Conservation (phyloP, 352 stramenopile genomes). For the Globisporangium cylindrosporum region DNA sequence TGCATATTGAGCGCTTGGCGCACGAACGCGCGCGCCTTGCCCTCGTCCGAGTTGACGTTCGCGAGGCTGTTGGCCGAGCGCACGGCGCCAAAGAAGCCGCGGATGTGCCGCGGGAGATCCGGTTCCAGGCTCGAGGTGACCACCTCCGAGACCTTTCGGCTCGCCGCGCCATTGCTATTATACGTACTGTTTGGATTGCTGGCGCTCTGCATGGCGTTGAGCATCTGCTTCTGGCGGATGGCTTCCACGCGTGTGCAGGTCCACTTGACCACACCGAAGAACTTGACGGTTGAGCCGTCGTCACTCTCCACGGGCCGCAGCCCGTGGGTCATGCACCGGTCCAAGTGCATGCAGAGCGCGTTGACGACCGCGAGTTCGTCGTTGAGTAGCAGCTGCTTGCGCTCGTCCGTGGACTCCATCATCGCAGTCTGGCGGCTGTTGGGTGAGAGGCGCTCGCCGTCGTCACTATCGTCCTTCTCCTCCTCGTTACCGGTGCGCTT, state of each 20-base stretch:
- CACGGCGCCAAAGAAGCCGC: conserved; percentile 62
- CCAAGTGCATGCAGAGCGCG: conserved; percentile 65
- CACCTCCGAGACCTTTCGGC: conserved; percentile 51
- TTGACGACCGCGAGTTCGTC: conserved; percentile 71
- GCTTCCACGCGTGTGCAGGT: conserved; percentile 78
- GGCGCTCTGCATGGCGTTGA: conserved; percentile 57
- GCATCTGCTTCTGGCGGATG: conserved; percentile 62
- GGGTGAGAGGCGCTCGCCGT: conserved; percentile 14
- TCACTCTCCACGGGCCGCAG: conserved; percentile 59
- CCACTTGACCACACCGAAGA: conserved; percentile 86
- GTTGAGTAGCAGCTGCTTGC: conserved; percentile 62
- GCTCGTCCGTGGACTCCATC: conserved; percentile 78
- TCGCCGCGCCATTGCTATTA: neutral
- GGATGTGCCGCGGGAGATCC: conserved; percentile 65
- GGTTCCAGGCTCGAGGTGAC: conserved; percentile 71
- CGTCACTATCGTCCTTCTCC: conserved; percentile 19
- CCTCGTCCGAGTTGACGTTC: conserved; percentile 70
- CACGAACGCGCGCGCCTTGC: conserved; percentile 73
- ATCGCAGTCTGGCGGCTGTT: conserved; percentile 32
- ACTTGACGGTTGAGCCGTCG: conserved; percentile 69
- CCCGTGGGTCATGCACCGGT: conserved; percentile 67
- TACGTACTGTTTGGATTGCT: neutral
- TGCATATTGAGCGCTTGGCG: conserved; percentile 84
- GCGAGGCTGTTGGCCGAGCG: conserved; percentile 54
- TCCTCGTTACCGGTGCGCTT: conserved; percentile 22